Evolutionary conservation across 768 basidiomycete species (phyloP), one percentile per base, ranked within the genome.

Genomic region (Fibroporia radiculosa): DNA sequence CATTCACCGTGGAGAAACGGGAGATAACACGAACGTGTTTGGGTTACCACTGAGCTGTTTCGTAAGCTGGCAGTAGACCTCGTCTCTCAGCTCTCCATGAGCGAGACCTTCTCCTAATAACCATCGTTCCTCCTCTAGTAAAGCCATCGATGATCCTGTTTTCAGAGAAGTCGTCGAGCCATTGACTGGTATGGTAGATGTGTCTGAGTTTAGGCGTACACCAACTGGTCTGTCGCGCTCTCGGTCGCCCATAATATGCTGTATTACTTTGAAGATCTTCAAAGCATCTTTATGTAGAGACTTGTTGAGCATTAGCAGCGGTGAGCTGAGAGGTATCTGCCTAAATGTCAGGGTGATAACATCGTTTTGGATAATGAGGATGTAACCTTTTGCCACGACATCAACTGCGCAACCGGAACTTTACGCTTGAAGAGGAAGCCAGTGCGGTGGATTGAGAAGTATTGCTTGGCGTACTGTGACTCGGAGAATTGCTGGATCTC

Each of bases 221-320:
- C 49, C 52, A 16, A 72, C 65, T 3, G 72, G 61, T 47, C 70
- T 75, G 48, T 87, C 86, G 19, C 78, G 78, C 52, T 91, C 86
- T 6, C 90, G 75, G 57, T 96, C 93, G 29, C 91, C 91, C 92
- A 96, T 97, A 35, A 93, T 78, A 44, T 82, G 84, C 59, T 96
- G 93, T 34, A 95, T 77, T 22, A 89, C 80, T 58, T 86, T 90
- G 75, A 96, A 97, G 4, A 82, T 72, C 57, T 79, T 83, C 44
- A 93, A 75, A 0, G 89, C 88, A 53, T 93, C 84, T 57, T 78
- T 82, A 48, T 78, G 74, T 18, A 91, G 67, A 0, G 71, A 49
- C 4, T 82, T 72, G 44, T 80, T 80, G 7, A 90, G 63, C 4
- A 80, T 72, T 16, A 97, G 75, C 12, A 97, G 67, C 2, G 93